Evolutionary conservation across 371 early-diverging fungal genomes (phyloP).

Genomic region (Choanephora cucurbitarum): DNA sequence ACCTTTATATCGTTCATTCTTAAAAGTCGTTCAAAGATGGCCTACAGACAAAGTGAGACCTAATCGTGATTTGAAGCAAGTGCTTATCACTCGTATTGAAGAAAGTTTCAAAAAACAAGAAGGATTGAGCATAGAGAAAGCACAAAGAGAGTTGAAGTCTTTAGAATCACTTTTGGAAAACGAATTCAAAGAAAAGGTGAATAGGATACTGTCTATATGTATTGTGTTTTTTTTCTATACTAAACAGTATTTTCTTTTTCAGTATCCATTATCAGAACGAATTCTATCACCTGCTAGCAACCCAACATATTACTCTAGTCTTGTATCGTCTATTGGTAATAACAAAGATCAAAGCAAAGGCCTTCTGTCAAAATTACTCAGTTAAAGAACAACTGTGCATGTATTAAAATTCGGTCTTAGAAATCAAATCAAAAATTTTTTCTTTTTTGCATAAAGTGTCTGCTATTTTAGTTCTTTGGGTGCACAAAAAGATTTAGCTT

Average conservation of each 20-base stretch:
- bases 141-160: slow-evolving; percentile 48
- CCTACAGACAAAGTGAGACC: slow-evolving; percentile 63
- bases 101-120: slow-evolving; percentile 49
- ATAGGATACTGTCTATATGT: neutral
- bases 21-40: slow-evolving; percentile 57
- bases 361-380: slow-evolving; percentile 29
- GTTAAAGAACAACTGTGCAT: neutral
- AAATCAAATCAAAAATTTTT: slow-evolving; percentile 2
- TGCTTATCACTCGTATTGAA: slow-evolving; percentile 53
- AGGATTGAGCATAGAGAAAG: slow-evolving; percentile 42
- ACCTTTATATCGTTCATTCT: slow-evolving; percentile 55
- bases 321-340: slow-evolving; percentile 49
- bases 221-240: neutral
- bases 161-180: slow-evolving; percentile 52
- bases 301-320: slow-evolving; percentile 60
- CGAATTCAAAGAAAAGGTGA: slow-evolving; percentile 60
- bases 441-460: too few species aligned
- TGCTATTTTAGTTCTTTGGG: too few species aligned
- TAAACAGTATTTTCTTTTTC: neutral
- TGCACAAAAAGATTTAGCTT: too few species aligned
- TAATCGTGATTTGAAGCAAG: slow-evolving; percentile 60
- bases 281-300: slow-evolving; percentile 61
- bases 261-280: slow-evolving; percentile 61
- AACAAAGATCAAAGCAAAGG: slow-evolving; percentile 51
- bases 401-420: neutral